Evolutionary conservation across 495 filamentous ascomycete species (phyloP), one percentile per base, ranked within the genome.

Genomic region (Lasiosphaeria miniovina): DNA sequence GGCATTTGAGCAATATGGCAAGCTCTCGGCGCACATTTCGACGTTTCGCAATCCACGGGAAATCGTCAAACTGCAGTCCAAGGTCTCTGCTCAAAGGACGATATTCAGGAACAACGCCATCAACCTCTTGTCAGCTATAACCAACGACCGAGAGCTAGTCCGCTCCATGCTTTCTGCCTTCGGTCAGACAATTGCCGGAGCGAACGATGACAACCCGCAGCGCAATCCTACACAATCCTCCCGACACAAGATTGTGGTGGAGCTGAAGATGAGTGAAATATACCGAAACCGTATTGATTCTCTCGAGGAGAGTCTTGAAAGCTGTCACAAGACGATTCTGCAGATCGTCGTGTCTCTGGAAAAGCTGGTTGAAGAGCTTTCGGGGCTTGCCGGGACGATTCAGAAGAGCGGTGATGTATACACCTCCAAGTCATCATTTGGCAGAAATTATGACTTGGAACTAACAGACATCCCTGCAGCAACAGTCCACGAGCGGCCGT

Each of bases 61-160:
- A 35, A 33, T 40, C 43, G 24, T 58, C 17, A 58, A 33, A 8
- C 24, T 57, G 12, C 11, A 58, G 43, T 12, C 55, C 46, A 58
- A 50, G 33, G 15, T 58, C 7, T 32, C 14, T 11, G 17, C 32
- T 9, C 55, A 58, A 45, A 14, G 33, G 34, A 36, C 55, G 14
- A 58, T 58, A 14, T 58, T 58, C 33, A 32, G 55, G 1, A 49
- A 58, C 33, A 58, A 34, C 8, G 43, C 55, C 10, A 50, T 49
- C 55, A 49, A 58, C 45, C 35, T 58, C 4, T 45, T 58, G 9
- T 31, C 45, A 1, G 46, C 34, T n/a, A 58, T 58, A 4, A 58
- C 55, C 4, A 40, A 50, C 9, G 46, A 58, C 45, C 43, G 55
- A 33, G 11, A 6, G 4, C 32, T 12, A n/a, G 45, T 58, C 8